These are phyloP conservation scores for Astraeus odoratus DNA, from an alignment of 768 basidiomycete genomes.

Conservation along the genomic window DNA sequence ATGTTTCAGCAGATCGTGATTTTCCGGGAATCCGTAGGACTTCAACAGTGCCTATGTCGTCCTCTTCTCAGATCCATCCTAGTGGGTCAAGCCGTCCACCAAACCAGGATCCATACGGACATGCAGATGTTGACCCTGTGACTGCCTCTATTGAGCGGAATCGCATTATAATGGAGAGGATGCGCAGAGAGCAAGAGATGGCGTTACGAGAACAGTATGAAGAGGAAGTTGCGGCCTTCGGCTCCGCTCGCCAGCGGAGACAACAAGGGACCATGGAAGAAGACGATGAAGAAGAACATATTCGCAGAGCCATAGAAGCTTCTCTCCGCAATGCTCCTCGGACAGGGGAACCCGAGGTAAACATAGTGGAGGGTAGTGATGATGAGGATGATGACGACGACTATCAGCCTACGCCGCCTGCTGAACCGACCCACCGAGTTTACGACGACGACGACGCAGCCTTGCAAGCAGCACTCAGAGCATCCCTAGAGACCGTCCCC, in stretches of 20 bases:
- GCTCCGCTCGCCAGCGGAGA: slow-evolving; percentile 2
- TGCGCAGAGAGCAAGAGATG: slow-evolving; percentile 59
- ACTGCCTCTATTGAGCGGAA: slow-evolving; percentile 63
- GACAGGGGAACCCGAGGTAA: slow-evolving; percentile 13
- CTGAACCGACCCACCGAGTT: slow-evolving; percentile 32
- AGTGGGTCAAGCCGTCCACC: slow-evolving; percentile 17
- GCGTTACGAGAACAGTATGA: slow-evolving; percentile 57
- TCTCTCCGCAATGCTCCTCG: slow-evolving; percentile 16
- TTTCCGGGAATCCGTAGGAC: slow-evolving; percentile 18
- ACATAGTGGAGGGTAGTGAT: slow-evolving; percentile 7
- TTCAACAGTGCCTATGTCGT: slow-evolving; percentile 5
- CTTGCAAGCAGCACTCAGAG: slow-evolving; percentile 80
- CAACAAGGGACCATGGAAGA: slow-evolving; percentile 3
- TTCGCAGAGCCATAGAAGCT: slow-evolving; percentile 36
- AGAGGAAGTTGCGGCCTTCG: slow-evolving; percentile 28
- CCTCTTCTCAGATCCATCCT: slow-evolving; percentile 11
- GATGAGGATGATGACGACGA: slow-evolving; percentile 19
- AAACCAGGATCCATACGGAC: slow-evolving; percentile 24
- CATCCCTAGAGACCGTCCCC: slow-evolving; percentile 66
- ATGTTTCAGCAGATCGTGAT: slow-evolving; percentile 22
- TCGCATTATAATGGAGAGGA: slow-evolving; percentile 51
- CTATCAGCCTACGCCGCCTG: slow-evolving; percentile 1
- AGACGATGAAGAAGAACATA: slow-evolving; percentile 52
- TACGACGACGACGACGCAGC: slow-evolving; percentile 87
- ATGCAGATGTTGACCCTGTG: slow-evolving; percentile 44